Conservation (phyloP, 148 eudicot genomes). For the Tetragonia tetragonoides region DNA sequence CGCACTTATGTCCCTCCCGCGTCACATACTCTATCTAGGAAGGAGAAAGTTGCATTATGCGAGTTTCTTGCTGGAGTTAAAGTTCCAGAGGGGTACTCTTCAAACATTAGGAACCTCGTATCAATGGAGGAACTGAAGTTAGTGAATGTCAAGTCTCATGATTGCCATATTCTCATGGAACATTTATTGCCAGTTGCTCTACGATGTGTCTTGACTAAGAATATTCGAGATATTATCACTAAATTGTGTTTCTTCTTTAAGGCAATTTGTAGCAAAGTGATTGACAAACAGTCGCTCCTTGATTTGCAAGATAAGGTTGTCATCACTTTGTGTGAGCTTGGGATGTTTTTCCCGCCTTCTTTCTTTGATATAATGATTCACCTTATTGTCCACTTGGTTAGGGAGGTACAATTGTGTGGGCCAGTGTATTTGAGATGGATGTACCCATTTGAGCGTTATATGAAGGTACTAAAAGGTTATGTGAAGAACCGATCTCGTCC, state of each 20-base stretch:
- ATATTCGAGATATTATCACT: neutral
- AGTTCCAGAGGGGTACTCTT: no score
- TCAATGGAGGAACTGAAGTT: neutral
- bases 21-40: neutral
- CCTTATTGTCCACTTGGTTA: neutral
- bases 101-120: no score
- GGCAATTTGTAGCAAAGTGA: neutral
- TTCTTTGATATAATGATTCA: conserved; percentile 2
- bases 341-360: neutral
- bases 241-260: neutral
- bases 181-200: neutral
- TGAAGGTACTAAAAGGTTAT: conserved; percentile 12
- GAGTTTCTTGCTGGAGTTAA: no score
- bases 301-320: neutral
- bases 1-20: conserved; percentile 1
- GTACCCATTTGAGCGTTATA: neutral
- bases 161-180: neutral
- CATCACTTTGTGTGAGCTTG: neutral
- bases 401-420: neutral
- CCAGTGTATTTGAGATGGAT: neutral
- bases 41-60: no score
- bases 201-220: neutral
- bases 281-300: neutral
- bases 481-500: neutral
- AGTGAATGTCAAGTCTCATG: neutral